phyloP scores from a whole-genome alignment of 192 early-diverging fungal genomes.

The Coemansia sp. region DNA sequence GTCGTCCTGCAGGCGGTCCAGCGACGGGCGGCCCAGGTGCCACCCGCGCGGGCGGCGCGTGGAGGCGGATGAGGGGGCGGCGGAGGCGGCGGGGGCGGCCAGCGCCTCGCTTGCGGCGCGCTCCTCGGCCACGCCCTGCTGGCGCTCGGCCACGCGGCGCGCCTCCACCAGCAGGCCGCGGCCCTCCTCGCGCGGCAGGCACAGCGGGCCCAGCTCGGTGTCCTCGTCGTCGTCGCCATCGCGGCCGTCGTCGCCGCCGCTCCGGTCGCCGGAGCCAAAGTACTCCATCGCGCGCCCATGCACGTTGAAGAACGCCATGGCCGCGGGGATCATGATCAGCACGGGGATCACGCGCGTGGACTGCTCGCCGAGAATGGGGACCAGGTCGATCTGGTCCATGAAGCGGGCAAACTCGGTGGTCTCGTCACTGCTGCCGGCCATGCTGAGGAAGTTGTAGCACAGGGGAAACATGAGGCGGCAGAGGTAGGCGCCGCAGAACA shows the following conservation, averaged over 20 bases:
- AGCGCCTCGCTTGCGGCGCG: constrained; percentile 5
- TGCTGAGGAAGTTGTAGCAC: constrained; percentile 91
- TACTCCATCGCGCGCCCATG: constrained; percentile 75
- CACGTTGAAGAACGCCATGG: constrained; percentile 73
- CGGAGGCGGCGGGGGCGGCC: constrained; percentile 5
- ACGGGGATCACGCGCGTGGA: constrained; percentile 87
- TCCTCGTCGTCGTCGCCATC: constrained; percentile 32
- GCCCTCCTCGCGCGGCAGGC: constrained; percentile 46
- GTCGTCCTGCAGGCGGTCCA: constrained; percentile 27
- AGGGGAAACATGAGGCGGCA: constrained; percentile 80
- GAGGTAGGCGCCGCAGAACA: constrained; percentile 91
- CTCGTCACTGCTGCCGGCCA: constrained; percentile 36
- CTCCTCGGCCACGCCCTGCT: constrained; percentile 21
- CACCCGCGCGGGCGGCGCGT: constrained; percentile 36
- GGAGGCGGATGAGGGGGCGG: background rate
- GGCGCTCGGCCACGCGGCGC: constrained; percentile 35
- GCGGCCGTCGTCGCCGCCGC: background rate
- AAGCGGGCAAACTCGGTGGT: constrained; percentile 58
- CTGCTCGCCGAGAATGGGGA: constrained; percentile 80
- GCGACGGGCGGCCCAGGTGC: constrained; percentile 39
- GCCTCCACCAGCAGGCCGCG: constrained; percentile 44
- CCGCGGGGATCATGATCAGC: constrained; percentile 74
- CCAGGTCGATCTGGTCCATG: constrained; percentile 81
- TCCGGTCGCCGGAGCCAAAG: constrained; percentile 46
- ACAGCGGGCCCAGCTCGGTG: constrained; percentile 35